Evolutionary conservation across 371 early-diverging fungal species (phyloP).

Genomic region (Mucor circinelloides): DNA sequence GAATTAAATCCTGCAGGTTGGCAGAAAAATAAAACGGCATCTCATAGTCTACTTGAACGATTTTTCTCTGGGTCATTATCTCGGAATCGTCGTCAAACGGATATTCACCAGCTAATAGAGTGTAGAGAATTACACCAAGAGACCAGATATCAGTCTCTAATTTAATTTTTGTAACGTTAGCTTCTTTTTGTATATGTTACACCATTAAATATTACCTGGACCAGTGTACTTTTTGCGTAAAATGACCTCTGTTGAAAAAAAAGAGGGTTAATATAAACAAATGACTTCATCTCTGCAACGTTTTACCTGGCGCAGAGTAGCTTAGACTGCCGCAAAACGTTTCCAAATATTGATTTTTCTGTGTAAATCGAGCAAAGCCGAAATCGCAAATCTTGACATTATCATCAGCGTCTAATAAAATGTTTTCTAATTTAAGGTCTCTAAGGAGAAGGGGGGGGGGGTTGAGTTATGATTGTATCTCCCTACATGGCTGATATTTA

Average conservation of each 20-base stretch:
- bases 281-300: not conserved
- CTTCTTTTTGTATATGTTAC: not conserved
- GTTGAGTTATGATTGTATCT: not conserved
- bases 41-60: slow-evolving; percentile 72
- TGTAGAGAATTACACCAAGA: slow-evolving; percentile 82
- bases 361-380: slow-evolving; percentile 84
- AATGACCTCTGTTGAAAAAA: slow-evolving; percentile 63
- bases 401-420: slow-evolving; percentile 73
- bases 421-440: slow-evolving; percentile 88
- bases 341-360: slow-evolving; percentile 72
- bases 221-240: slow-evolving; percentile 78
- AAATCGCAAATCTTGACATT: slow-evolving; percentile 88
- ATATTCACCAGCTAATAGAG: slow-evolving; percentile 77
- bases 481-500: not conserved
- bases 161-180: slow-evolving; percentile 2
- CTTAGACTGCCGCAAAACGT: slow-evolving; percentile 86
- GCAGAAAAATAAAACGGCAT: slow-evolving; percentile 67
- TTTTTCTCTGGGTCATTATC: slow-evolving; percentile 68
- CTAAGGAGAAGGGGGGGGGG: slow-evolving; percentile 30
- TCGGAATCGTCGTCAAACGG: slow-evolving; percentile 89
- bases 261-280: not conserved
- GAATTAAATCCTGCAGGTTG: slow-evolving; percentile 54
- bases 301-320: slow-evolving; percentile 78
- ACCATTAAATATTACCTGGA: slow-evolving; percentile 48
- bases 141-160: slow-evolving; percentile 89